Base-by-base conservation (phyloP, 257 asterid species). In the Capsicum pubescens region DNA sequence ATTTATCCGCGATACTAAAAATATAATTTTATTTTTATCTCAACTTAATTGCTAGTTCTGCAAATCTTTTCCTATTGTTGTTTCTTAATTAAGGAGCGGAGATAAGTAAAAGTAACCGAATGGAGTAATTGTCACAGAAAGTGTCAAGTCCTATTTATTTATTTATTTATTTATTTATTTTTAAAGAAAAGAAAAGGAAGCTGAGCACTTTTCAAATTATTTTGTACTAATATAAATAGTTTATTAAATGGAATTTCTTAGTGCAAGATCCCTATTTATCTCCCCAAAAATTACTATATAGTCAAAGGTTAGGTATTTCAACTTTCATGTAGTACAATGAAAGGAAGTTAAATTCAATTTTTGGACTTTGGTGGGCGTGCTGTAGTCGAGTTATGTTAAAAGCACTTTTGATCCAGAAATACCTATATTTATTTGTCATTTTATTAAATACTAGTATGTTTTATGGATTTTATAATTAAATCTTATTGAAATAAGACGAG, bases 181-280 rank as follows among this genome's bases (percentile, higher is more conserved):
- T 39, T 3, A 39, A 4, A 39, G 5, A 39, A 39, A 39, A 39
- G 1, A 21, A 21, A 63, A 21, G 10, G 10, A 9, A 61, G 7
- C 7, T 2, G 44, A 39, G 44, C 44, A 5, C 5, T 48, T 6
- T 48, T 48, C 0, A 2, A 0, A 72, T 72, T 19, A 6, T 6
- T 72, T 48, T 11, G 44, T 50, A 26, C 32, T 26, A 21, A 52
- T 4, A 6, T 77, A 54, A 26, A 26, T 26, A 52, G 32, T 77
- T 1, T 77, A 77, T 15, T 54, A 77, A 74, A 21, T 54, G 50
- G 26, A 76, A 76, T 76, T 52, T 76, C 46, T 21, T 50, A 13
- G 48, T 76, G 63, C 81, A 76, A 52, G 81, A 76, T 76, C 81
- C 81, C 81, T 42, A 77, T 54, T 77, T 77, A 54, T 77, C 81